Evolutionary conservation across 129 eudicot species (phyloP), one percentile per base, ranked within the genome.

Genomic region (Ambrosia trifida): DNA sequence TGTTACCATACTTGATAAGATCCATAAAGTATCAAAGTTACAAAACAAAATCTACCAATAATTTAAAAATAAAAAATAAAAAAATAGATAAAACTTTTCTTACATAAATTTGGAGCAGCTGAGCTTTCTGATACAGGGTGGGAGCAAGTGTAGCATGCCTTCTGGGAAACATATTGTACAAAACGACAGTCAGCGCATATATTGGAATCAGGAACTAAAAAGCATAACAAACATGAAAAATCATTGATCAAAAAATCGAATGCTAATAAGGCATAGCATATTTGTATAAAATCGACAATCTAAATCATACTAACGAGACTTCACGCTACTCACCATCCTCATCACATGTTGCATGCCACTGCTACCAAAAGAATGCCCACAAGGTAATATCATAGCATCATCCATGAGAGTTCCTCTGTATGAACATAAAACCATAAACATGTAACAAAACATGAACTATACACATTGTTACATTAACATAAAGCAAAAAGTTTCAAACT

Each of bases 341-440:
- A 89, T 46, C 38, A 87, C 81, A 63, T 89, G 96, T n/a, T 87
- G 90, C 68, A 93, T 80, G 44, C 98, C 98, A 61, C 86, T 86
- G 65, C 82, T 79, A 50, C 98, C 88, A 74, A 89, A 87, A 14
- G 98, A 93, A 83, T 93, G 98, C 43, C 98, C 98, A 80, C 98
- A 93, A 56, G 96, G 88, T 78, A 93, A 85, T 77, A 93, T 93
- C 91, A 93, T 83, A 1, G 96, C 98, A 68, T 93, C 98, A 61
- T 89, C 98, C 98, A 93, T 93, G 54, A 93, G 98, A 70, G 69
- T 78, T 65, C 98, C 98, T 66, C 98, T 93, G 90, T 72, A 82
- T 14, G 61, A 72, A 45, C 79, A 59, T 49, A 43, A 70, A 75
- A 75, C 40, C 63, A 78, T 66, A 75, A 73, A 43, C 31, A 52